These are phyloP conservation scores for Neurospora terricola DNA, from an alignment of 495 filamentous ascomycete genomes.

Conservation along the genomic window DNA sequence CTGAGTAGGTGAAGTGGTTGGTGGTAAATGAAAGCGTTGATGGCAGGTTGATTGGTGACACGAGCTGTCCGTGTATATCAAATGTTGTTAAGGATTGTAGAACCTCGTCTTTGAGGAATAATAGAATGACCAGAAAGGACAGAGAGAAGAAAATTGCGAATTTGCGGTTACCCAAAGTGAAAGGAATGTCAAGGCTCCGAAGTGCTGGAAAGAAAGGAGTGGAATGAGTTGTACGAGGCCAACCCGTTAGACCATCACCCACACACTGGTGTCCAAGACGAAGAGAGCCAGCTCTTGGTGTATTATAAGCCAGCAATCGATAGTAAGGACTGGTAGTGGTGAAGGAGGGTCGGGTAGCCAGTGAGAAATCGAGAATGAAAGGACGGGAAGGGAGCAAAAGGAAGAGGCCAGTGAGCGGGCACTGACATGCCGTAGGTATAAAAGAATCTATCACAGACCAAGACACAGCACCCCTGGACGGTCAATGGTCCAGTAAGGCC, in stretches of 20 bases:
- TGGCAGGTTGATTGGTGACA: constrained; percentile 9
- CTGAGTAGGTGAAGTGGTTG: constrained; percentile 5
- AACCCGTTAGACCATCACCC: constrained; percentile 31
- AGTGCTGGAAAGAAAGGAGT: constrained; percentile 27
- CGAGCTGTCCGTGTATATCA: not conserved
- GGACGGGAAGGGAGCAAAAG: constrained; percentile 24
- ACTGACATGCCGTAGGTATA: constrained; percentile 33
- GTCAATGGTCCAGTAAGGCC: constrained; percentile 32
- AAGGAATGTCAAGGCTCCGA: constrained; percentile 14
- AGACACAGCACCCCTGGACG: constrained; percentile 27
- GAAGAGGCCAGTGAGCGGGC: constrained; percentile 28
- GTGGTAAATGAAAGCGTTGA: not conserved
- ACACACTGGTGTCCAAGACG: constrained; percentile 30
- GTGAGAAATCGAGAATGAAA: constrained; percentile 25
- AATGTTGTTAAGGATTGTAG: not conserved
- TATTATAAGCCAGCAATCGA: constrained; percentile 41
- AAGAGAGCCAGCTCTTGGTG: constrained; percentile 43
- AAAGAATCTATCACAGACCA: constrained; percentile 29
- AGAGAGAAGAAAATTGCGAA: not conserved
- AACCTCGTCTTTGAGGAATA: not conserved
- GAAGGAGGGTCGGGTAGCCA: constrained; percentile 23
- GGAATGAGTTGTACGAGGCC: constrained; percentile 32
- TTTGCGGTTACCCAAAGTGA: not conserved
- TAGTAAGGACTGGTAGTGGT: constrained; percentile 37
- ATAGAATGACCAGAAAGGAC: not conserved